Evolutionary conservation across 371 early-diverging fungal genomes (phyloP).

Genomic region (Actinomortierella ambigua): DNA sequence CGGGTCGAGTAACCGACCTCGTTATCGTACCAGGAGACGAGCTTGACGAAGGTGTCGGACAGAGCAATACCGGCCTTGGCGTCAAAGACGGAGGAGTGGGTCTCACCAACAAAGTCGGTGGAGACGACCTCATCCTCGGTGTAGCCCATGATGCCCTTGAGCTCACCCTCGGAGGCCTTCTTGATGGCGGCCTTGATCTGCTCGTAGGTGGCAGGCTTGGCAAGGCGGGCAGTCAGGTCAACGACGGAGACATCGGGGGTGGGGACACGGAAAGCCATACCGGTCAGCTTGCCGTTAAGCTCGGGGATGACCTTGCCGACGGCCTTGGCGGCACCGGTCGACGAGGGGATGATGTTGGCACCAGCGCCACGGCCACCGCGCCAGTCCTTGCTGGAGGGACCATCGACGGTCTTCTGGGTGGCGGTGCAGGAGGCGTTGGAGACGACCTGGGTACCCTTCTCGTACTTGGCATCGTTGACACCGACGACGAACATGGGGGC

Average conservation of each 20-base stretch:
- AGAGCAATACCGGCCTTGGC: conserved; percentile 97
- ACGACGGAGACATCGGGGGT: conserved; percentile 98
- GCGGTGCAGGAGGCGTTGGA: conserved; percentile 99
- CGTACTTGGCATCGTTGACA: conserved; percentile 83
- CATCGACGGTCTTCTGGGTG: conserved; percentile 99
- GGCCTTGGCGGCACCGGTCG: conserved; percentile 99
- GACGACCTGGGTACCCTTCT: no score
- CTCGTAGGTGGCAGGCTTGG: conserved; percentile 89
- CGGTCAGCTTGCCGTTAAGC: conserved; percentile 97
- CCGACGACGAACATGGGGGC: conserved; percentile 92
- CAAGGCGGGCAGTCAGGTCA: conserved; percentile 94
- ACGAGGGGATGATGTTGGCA: conserved; percentile 99
- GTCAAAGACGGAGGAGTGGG: conserved; percentile 95
- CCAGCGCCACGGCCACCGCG: conserved; percentile 96
- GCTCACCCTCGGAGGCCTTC: conserved; percentile 75
- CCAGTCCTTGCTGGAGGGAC: conserved; percentile 98
- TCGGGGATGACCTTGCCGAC: conserved; percentile 98
- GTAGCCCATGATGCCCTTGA: conserved; percentile 96
- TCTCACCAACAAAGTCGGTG: conserved; percentile 94
- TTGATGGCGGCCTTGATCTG: conserved; percentile 88
- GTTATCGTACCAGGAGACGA: conserved; percentile 97
- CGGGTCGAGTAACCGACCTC: conserved; percentile 95
- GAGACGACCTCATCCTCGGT: conserved; percentile 98
- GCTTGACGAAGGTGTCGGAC: conserved; percentile 97
- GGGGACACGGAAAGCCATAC: conserved; percentile 99